Base-by-base conservation (phyloP, 2,329 filamentous ascomycete genomes). In the Raffaelea albimanens region DNA sequence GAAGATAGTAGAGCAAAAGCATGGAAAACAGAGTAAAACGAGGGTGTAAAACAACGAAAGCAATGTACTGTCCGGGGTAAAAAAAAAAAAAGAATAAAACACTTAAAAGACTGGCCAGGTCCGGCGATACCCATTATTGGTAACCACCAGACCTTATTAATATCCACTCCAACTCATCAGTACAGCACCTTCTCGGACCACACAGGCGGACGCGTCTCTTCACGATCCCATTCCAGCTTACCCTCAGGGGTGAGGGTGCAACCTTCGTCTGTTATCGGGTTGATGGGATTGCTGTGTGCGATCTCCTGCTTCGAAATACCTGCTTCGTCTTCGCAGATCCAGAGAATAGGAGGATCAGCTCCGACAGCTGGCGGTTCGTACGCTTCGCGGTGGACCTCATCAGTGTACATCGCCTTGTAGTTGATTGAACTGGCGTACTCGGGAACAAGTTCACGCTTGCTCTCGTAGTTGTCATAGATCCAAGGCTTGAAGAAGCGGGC, bases 241-340 rank as follows among this genome's bases (percentile, higher is more conserved):
- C 82, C 82, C 67, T 87, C 85, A 56, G 85, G 83, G 57, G 85
- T 73, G 44, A 91, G 65, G 44, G 67, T 74, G 40, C 84, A 84
- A 18, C 82, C 84, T 55, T 87, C 84, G 55, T 95, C 88, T 0
- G 85, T 90, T 53, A 94, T 91, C 1, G 82, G 78, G 25, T 88
- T 85, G 29, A 86, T 75, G 57, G 76, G 78, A 55, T 71, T 71
- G 1, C 85, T 85, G 57, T 93, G 85, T 13, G 71, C 71, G 46
- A 93, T 72, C 64, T 95, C 89, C 61, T 94, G 85, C 57, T 73
- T 73, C 46, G 82, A 87, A 39, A 95, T 77, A 10, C 87, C 85
- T 21, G 81, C 76, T 1, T 74, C 66, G 58, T 95, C 89, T 49
- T 78, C 72, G 0, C 89, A 87, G 47, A 95, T 85, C 89, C 89